Evolutionary conservation across 2,329 filamentous ascomycete genomes (phyloP).

Genomic region (Cercospora berteroae): DNA sequence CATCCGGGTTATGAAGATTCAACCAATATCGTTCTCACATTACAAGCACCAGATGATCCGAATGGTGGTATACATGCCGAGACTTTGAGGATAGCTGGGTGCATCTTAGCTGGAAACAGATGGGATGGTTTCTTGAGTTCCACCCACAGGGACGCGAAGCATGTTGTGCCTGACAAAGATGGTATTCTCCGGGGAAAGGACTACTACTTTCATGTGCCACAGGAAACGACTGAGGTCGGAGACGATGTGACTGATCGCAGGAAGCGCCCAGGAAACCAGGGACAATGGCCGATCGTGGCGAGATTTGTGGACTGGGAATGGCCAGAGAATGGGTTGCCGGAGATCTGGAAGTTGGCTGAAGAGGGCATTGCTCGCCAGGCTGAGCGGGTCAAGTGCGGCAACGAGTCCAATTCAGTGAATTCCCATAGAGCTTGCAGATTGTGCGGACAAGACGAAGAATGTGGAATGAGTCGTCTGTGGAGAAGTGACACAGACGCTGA

Average conservation of each 20-base stretch:
- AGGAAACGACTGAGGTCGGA: not conserved
- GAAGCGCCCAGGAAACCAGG: not conserved
- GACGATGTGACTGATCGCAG: not conserved
- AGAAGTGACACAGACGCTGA: not conserved
- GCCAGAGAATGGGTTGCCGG: not conserved
- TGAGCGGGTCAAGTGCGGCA: not conserved
- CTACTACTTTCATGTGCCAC: not conserved
- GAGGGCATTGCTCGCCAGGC: not conserved
- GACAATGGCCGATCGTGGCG: not conserved
- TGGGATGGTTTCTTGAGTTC: slow-evolving; percentile 14
- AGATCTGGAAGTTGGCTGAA: not conserved
- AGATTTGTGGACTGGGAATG: not conserved
- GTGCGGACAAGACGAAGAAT: not conserved
- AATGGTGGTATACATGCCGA: slow-evolving; percentile 16
- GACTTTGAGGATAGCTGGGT: slow-evolving; percentile 3
- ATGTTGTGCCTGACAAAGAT: not conserved
- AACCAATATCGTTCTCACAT: slow-evolving; percentile 11
- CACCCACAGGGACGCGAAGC: not conserved
- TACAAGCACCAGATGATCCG: slow-evolving; percentile 14
- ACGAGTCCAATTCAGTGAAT: not conserved
- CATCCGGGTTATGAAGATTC: slow-evolving; percentile 9
- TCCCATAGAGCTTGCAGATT: not conserved
- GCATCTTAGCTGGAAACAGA: slow-evolving; percentile 8
- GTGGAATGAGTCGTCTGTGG: not conserved
- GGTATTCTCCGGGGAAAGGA: not conserved